These are phyloP conservation scores for Tetrapisispora phaffii DNA, from an alignment of 805 yeast species.

Conservation along the genomic window DNA sequence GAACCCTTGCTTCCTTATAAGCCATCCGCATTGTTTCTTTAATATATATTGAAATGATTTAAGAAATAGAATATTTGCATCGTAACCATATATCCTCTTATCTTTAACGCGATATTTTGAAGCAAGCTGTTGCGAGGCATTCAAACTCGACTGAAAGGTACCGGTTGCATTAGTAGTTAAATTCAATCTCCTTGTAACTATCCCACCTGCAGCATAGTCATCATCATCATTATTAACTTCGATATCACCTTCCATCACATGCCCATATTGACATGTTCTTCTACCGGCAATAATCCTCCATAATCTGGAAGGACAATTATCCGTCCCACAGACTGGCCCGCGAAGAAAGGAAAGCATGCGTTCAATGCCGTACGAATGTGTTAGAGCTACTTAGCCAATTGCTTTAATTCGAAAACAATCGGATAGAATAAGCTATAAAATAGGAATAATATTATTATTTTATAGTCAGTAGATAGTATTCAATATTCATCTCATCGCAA, in stretches of 20 bases:
- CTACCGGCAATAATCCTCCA: constrained; percentile 71
- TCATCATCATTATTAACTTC: constrained; percentile 82
- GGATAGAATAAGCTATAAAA: too few relatives aligned
- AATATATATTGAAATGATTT: constrained; percentile 44
- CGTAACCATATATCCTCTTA: constrained; percentile 37
- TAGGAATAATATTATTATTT: too few relatives aligned
- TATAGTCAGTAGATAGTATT: too few relatives aligned
- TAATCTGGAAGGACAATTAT: constrained; percentile 73
- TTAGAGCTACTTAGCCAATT: too few relatives aligned
- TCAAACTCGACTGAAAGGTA: constrained; percentile 28
- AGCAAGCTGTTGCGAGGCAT: constrained; percentile 19
- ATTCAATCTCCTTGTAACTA: constrained; percentile 46
- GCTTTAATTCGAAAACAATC: too few relatives aligned
- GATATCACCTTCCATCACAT: constrained; percentile 69
- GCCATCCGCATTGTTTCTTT: constrained; percentile 36
- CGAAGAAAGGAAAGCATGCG: constrained; percentile 39
- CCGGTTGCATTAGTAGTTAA: constrained; percentile 38
- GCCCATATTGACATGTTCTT: constrained; percentile 82
- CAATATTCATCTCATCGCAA: too few relatives aligned
- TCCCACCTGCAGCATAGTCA: constrained; percentile 33
- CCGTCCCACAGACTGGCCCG: constrained; percentile 83
- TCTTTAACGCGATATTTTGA: constrained; percentile 12
- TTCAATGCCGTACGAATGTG: too few relatives aligned
- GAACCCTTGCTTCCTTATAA: constrained; percentile 28
- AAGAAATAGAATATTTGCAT: constrained; percentile 36